A percentile compares a stretch with the other conserved stretches of the same genome.
These are phyloP conservation scores for Alternaria longipes DNA, from an alignment of 2,329 filamentous ascomycete species.

Conservation along the genomic window DNA sequence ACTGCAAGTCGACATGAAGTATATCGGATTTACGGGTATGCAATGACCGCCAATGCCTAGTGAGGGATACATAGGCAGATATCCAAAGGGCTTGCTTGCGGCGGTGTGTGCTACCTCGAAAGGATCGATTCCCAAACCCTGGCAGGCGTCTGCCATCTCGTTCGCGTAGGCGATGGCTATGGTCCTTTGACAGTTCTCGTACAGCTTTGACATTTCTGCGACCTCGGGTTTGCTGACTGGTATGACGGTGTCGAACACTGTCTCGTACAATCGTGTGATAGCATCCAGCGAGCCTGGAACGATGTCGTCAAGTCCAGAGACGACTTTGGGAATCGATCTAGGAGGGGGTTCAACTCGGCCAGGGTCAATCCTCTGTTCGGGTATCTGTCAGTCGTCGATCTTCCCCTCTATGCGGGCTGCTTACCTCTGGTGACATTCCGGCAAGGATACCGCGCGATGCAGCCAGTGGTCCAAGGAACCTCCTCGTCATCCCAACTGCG, in stretches of 20 bases:
- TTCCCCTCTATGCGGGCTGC: not conserved
- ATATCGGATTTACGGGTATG: conserved; percentile 66
- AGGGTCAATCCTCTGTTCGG: conserved; percentile 59
- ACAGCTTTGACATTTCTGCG: conserved; percentile 67
- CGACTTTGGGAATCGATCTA: conserved; percentile 61
- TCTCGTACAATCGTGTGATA: conserved; percentile 58
- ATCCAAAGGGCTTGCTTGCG: conserved; percentile 56
- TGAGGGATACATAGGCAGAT: conserved; percentile 58
- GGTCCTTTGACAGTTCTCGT: conserved; percentile 67
- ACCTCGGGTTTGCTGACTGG: conserved; percentile 63
- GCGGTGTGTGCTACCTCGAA: conserved; percentile 63
- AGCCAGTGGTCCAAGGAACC: conserved; percentile 59
- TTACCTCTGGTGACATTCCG: conserved; percentile 62
- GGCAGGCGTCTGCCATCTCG: conserved; percentile 65
- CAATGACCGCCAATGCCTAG: conserved; percentile 66
- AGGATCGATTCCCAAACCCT: conserved; percentile 57
- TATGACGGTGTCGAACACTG: conserved; percentile 60
- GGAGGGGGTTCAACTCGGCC: conserved; percentile 54
- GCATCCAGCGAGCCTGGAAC: conserved; percentile 50
- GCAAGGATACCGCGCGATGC: conserved; percentile 6
- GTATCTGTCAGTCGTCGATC: not conserved
- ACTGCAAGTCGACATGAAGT: conserved; percentile 59
- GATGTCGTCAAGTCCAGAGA: conserved; percentile 59
- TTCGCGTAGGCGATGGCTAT: conserved; percentile 65
- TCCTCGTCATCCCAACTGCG: conserved; percentile 63